Evolutionary conservation across 768 basidiomycete species (phyloP).

Genomic region (Leccinum subgranulosum): DNA sequence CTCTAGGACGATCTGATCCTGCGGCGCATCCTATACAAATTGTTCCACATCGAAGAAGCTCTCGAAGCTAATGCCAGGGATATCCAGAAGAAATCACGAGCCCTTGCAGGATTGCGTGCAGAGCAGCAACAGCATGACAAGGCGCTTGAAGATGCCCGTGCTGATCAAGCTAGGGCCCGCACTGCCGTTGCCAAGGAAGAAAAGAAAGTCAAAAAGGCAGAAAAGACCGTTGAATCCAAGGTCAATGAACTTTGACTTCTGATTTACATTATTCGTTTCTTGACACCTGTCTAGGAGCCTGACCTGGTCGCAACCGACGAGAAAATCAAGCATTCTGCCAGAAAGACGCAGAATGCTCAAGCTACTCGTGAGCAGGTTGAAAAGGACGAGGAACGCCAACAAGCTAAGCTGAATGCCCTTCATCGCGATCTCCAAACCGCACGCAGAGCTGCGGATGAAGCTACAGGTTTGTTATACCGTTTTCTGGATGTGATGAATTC

Average conservation of each 20-base stretch:
- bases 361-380: constrained; percentile 60
- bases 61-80: constrained; percentile 69
- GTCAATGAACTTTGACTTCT: constrained; percentile 37
- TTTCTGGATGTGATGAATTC: background rate
- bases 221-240: constrained; percentile 84
- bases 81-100: constrained; percentile 72
- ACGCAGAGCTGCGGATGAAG: constrained; percentile 66
- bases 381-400: constrained; percentile 54
- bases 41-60: constrained; percentile 85
- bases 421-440: constrained; percentile 67
- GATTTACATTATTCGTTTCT: background rate
- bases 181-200: constrained; percentile 79
- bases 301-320: constrained; percentile 81
- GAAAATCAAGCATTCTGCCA: constrained; percentile 80
- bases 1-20: constrained; percentile 77
- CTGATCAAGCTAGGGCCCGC: constrained; percentile 77
- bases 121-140: constrained; percentile 71
- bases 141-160: constrained; percentile 67
- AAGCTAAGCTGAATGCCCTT: constrained; percentile 51
- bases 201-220: constrained; percentile 83
- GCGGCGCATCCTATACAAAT: constrained; percentile 78
- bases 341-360: constrained; percentile 71
- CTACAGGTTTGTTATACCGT: constrained; percentile 56
- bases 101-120: constrained; percentile 62
- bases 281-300: constrained; percentile 57